Evolutionary conservation across 441 rosid species (phyloP), one percentile per base, ranked within the genome.

Genomic region (Erodium trifolium): DNA sequence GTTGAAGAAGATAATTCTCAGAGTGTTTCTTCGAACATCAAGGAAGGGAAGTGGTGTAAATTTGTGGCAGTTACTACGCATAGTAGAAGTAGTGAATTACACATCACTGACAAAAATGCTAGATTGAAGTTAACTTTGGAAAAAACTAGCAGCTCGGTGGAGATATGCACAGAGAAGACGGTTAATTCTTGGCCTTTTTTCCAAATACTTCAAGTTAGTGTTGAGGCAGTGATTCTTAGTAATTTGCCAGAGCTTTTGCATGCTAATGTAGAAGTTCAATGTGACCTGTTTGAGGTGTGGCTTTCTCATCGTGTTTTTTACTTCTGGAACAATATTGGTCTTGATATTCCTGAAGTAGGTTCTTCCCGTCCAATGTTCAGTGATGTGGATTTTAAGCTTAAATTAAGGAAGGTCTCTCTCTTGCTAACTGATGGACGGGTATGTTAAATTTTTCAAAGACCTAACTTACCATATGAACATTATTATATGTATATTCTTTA

Each of bases 341-440:
- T 90, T 62, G 79, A 86, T 72, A 37, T 79, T 69, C 86, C 88
- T 76, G 89, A 78, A 77, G 71, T 83, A 66, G 78, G 76, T 67
- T 72, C 92, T 78, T 79, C 97, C 71, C 84, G 74, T 71, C 77
- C 77, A 83, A 63, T 76, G 57, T 75, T 80, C 71, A 84, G 71
- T 76, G 69, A 75, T 57, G 49, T 87, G 70, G 80, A 81, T 72
- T 68, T 86, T 37, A 81, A 80, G 69, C 63, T 88, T 70, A 85
- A 82, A 78, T 72, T 85, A 14, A 87, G 83, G 82, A 87, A 88
- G 75, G 75, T 73, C 51, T 90, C 97, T 67, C 77, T 92, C 71
- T 85, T 88, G 69, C 79, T 92, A 69, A 88, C 94, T 76, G 99
- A 91, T 83, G 97, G 92, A 82, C 86, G 88, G 96, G 99, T 94